These are phyloP conservation scores for Castanea mollissima DNA, from an alignment of 306 rosid genomes.

Conservation along the genomic window DNA sequence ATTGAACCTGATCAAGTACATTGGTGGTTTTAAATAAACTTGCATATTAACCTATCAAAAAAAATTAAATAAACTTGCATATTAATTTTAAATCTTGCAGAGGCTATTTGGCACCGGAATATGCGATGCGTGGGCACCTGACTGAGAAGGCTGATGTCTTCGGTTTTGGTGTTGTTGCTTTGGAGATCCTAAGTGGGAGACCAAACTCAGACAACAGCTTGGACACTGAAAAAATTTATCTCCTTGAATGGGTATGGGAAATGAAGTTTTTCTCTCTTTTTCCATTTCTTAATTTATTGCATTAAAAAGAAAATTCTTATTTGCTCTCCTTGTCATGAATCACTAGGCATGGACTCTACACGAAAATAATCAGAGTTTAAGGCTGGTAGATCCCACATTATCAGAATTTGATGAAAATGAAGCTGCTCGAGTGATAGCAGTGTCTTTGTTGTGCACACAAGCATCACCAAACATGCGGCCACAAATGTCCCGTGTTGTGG, in stretches of 20 bases:
- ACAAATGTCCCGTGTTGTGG: constrained; percentile 71
- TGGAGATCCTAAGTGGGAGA: constrained; percentile 74
- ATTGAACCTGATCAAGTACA: too few relatives aligned
- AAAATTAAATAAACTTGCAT: not conserved
- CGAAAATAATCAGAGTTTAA: constrained; percentile 36
- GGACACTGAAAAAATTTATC: constrained; percentile 56
- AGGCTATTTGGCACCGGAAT: constrained; percentile 88
- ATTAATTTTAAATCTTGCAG: constrained; percentile 30
- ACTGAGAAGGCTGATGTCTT: constrained; percentile 86
- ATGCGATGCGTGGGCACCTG: constrained; percentile 85
- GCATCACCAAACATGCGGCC: constrained; percentile 60
- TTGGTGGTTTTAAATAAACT: not conserved
- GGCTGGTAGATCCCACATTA: constrained; percentile 46
- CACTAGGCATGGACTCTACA: constrained; percentile 63
- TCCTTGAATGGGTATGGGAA: constrained; percentile 66
- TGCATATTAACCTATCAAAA: not conserved
- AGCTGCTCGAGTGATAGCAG: constrained; percentile 40
- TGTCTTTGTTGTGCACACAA: constrained; percentile 68
- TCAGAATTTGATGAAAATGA: constrained; percentile 42
- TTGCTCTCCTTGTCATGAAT: too few relatives aligned
- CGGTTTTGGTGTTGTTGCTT: constrained; percentile 79
- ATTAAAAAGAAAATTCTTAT: too few relatives aligned
- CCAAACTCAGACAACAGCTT: constrained; percentile 59
- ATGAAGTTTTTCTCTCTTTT: not conserved
- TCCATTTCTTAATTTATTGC: not conserved